Percentiles rank a stretch among this genome's conserved stretches.
These are phyloP conservation scores for Apium graveolens DNA, from an alignment of 129 eudicot genomes.

Conservation along the genomic window DNA sequence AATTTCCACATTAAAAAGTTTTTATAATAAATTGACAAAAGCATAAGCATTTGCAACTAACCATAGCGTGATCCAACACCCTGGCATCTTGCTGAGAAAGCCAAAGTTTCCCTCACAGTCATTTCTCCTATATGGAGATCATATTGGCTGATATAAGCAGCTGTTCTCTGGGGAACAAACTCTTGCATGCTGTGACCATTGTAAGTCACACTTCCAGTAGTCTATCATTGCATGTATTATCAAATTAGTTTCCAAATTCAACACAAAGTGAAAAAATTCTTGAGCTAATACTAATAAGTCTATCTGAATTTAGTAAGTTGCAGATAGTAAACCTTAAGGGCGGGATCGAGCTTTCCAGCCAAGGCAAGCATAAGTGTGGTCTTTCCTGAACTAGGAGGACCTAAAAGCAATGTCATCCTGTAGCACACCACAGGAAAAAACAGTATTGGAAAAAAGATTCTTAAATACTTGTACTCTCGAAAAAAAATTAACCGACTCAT, in stretches of 20 bases:
- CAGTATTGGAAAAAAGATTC: neutral
- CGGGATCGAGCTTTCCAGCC: slow-evolving; percentile 55
- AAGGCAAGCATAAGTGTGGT: slow-evolving; percentile 65
- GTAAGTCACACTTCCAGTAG: slow-evolving; percentile 14
- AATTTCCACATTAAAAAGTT: neutral
- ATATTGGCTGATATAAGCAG: slow-evolving; percentile 17
- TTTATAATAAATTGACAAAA: neutral
- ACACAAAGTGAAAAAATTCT: neutral
- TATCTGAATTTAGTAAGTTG: neutral
- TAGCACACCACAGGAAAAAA: slow-evolving; percentile 5
- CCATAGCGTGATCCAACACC: slow-evolving; percentile 21
- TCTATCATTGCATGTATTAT: neutral
- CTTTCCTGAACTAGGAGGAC: slow-evolving; percentile 90
- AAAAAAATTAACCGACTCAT: neutral
- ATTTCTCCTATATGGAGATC: slow-evolving; percentile 18
- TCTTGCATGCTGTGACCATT: slow-evolving; percentile 18
- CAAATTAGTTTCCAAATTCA: neutral
- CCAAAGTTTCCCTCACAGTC: slow-evolving; percentile 18
- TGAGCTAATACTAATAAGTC: slow-evolving; percentile 1
- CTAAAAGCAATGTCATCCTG: slow-evolving; percentile 81
- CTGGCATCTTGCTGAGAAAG: slow-evolving; percentile 21
- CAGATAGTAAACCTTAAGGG: slow-evolving; percentile 32
- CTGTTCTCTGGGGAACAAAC: slow-evolving; percentile 17
- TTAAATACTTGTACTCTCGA: neutral
- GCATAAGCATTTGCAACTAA: neutral